Base-by-base conservation (phyloP, 2,329 filamentous ascomycete genomes). In the Fusarium hostae region DNA sequence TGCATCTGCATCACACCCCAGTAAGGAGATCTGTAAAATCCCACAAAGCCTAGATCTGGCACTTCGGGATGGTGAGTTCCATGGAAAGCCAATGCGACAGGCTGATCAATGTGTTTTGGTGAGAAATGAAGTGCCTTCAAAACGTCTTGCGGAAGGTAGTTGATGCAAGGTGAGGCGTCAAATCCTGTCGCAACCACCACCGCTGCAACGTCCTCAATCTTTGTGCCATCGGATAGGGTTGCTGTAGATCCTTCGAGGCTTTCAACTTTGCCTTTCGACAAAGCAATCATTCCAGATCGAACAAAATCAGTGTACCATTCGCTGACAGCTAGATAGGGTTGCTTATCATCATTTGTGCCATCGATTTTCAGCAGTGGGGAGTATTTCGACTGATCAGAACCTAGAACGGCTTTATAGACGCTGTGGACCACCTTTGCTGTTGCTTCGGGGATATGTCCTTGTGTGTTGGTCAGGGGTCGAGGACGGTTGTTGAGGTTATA, bases 1-100 rank as follows among this genome's bases (percentile, higher is more conserved):
- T 97, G 94, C 91, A 94, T 93, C 79, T 96, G 93, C 86, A 95
- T 94, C 0, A 94, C 90, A 2, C 92, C 92, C 94, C 94, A 97
- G 78, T 94, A 96, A 0, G 93, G 93, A 1, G 92, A 92, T 67
- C 94, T 88, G 77, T 97, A 97, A 80, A 94, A 94, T 1, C 94
- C 94, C 2, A 96, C 90, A 75, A 96, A 95, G 1, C 92, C 93
- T 0, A 96, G 81, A 9, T 87, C 87, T 0, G 90, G 87, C 0
- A 94, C 79, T 0, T 84, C 81, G 0, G 87, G 86, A 63, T 91
- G 88, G 60, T 90, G 84, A 0, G 90, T 90, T 2, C 88, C 88
- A 70, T 93, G 90, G 54, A 91, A 90, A 26, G 91, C 89, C 1
- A 96, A 83, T 0, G 91, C 87, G 2, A 93, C 78, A 0, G 91